Base-by-base conservation (phyloP, 2,329 filamentous ascomycete genomes). In the Trichoderma koningiopsis region DNA sequence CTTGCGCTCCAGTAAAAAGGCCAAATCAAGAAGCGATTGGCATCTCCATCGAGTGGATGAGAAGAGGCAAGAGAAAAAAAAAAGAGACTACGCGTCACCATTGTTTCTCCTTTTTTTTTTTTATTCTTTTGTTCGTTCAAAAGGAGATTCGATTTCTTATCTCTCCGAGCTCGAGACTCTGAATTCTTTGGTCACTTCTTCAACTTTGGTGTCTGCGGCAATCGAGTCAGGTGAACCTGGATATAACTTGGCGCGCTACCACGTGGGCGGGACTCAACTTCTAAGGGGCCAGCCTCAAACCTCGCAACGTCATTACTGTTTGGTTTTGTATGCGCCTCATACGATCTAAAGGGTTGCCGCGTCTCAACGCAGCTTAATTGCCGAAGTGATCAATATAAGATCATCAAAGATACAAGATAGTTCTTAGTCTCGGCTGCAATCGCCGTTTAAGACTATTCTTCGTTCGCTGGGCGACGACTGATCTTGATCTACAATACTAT, bases 201-300 rank as follows among this genome's bases (percentile, higher is more conserved):
- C 63, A 43, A 19, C 10, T 19, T 4, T 29, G 19, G 22, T 16
- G 27, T 64, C 63, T 49, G 19, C 53, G 19, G 24, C 14, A 47
- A 47, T 58, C 16, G 52, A 57, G 37, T 43, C 35, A 57, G 49
- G 61, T 35, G 33, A 35, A 22, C 24, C 33, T 13, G 27, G 49
- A 14, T n/a, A 8, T 49, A n/a, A n/a, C 16, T 19, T 49, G 35
- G 37, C 53, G 27, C 53, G 33, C 24, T 19, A 43, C 27, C 63
- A 66, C 63, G 63, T 66, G 63, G 63, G 63, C 63, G 63, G 43
- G 63, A 22, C 40, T 24, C 27, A 57, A 47, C 27, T 27, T 66
- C 27, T 58, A 35, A 66, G 63, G 53, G 63, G 63, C 6, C 40
- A 33, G 27, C 8, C 22, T 27, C 37, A 13, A 47, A 66, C 53